Base-by-base conservation (phyloP, 805 yeast genomes). In the Saccharomycopsis capsularis region DNA sequence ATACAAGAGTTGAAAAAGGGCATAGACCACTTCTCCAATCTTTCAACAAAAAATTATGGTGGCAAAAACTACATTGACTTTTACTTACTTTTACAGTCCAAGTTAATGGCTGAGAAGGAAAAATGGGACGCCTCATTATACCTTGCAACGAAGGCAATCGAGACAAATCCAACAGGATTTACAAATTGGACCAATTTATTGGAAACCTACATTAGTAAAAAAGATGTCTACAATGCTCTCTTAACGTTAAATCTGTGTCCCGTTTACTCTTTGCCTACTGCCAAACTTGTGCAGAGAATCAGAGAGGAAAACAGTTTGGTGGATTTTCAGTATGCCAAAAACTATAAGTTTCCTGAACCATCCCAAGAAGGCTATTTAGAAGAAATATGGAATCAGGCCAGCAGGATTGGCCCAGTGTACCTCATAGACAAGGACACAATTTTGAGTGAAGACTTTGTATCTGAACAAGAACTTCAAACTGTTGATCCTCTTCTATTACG, bases 201-300 rank as follows among this genome's bases (percentile, higher is more conserved):
- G 3, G 68, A 79, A 52, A 74, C 79, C 32, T 81, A 86, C 57
- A 71, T 83, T 18, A 63, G 80, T 34, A 65, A 59, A 41, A 75
- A 71, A 43, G 78, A 85, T 58, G 78, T 70, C 55, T 68, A 69
- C 36, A 70, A 68, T 52, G 95, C 95, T 0, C 65, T 88, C 37
- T 60, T 78, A 36, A 73, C 90, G 0, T 67, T 87, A 54, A 88
- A 88, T 60, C 76, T 88, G 1, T 74, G 87, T 42, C 95, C 95
- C 5, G 77, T 86, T 75, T 79, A 75, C 58, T 45, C 52, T 15
- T 37, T 51, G 19, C 46, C 52, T 13, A 34, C 48, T 15, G 72
- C 77, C 3, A 73, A 71, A 42, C 62, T 66, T 16, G 61, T 72
- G 4, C 70, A 68, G 27, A 64, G 54, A 27, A 51, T 53, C 21